These are phyloP conservation scores for Pyrrhoderma lamaoense DNA, from an alignment of 1,284 basidiomycete genomes.

Conservation along the genomic window DNA sequence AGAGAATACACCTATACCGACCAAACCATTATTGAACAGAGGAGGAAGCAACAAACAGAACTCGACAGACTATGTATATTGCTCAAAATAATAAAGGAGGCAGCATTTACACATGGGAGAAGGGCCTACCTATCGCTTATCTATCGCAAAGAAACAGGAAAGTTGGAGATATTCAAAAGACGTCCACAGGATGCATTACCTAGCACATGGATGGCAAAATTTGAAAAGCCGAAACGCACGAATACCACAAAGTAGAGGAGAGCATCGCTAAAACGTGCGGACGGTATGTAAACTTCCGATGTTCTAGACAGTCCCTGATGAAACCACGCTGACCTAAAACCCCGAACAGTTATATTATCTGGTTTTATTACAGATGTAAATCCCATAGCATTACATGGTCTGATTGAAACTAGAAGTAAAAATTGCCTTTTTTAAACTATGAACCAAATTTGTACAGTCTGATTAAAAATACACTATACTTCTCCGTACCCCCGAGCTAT, in stretches of 20 bases:
- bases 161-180: slow-evolving; percentile 6
- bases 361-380: too few relatives aligned
- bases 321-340: too few relatives aligned
- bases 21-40: background rate
- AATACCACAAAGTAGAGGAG: too few relatives aligned
- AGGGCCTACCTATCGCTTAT: slow-evolving; percentile 6
- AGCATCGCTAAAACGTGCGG: too few relatives aligned
- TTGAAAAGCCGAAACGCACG: too few relatives aligned
- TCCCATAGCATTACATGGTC: too few relatives aligned
- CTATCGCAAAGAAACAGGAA: slow-evolving; percentile 4
- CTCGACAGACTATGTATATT: slow-evolving; percentile 11
- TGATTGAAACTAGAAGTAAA: too few relatives aligned
- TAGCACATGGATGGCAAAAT: slow-evolving; percentile 5
- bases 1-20: slow-evolving; percentile 20
- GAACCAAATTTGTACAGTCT: too few relatives aligned
- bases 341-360: too few relatives aligned
- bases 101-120: background rate
- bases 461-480: slow-evolving; percentile 20
- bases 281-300: too few relatives aligned
- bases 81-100: slow-evolving; percentile 3
- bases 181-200: slow-evolving; percentile 5
- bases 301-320: too few relatives aligned
- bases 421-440: too few relatives aligned
- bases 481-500: slow-evolving; percentile 83
- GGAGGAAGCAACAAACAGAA: background rate